Conservation (phyloP, 192 early-diverging fungal genomes). For the Coemansia erecta region DNA sequence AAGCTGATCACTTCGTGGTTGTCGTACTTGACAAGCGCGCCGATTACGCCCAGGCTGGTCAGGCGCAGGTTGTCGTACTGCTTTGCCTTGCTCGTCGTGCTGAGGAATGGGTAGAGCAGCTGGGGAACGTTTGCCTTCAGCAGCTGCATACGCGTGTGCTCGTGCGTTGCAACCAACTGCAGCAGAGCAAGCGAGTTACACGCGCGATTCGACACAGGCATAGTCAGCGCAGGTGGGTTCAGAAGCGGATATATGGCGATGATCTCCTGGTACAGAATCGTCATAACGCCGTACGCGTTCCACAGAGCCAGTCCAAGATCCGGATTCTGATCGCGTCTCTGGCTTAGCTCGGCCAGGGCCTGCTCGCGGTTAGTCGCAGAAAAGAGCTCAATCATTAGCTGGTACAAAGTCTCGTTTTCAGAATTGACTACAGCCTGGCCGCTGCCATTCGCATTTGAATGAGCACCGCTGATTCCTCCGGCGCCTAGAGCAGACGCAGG, state of each 20-base stretch:
- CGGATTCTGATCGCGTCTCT: slow-evolving; percentile 92
- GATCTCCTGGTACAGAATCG: slow-evolving; percentile 93
- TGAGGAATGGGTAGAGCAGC: slow-evolving; percentile 97
- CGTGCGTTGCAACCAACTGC: slow-evolving; percentile 94
- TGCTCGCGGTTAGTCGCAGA: slow-evolving; percentile 77
- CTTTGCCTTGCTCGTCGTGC: slow-evolving; percentile 90
- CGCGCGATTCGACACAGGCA: slow-evolving; percentile 88
- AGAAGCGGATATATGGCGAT: slow-evolving; percentile 92
- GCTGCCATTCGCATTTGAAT: neutral
- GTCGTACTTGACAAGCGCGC: slow-evolving; percentile 97
- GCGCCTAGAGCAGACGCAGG: slow-evolving; percentile 1
- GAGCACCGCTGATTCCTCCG: slow-evolving; percentile 2
- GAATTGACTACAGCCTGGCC: slow-evolving; percentile 5
- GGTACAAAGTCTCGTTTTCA: slow-evolving; percentile 82
- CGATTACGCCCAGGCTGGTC: slow-evolving; percentile 93
- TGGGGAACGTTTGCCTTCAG: slow-evolving; percentile 88
- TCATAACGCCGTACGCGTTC: slow-evolving; percentile 96
- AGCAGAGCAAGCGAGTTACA: slow-evolving; percentile 94
- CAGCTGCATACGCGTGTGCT: slow-evolving; percentile 73
- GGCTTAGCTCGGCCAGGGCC: slow-evolving; percentile 88
- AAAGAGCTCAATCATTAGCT: slow-evolving; percentile 83
- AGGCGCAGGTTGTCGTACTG: slow-evolving; percentile 95
- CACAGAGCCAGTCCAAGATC: slow-evolving; percentile 95
- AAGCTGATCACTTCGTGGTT: slow-evolving; percentile 95
- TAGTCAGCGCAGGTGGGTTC: slow-evolving; percentile 81